Conservation (phyloP, 2,329 filamentous ascomycete genomes). For the Cephalotrichum gorgonifer region DNA sequence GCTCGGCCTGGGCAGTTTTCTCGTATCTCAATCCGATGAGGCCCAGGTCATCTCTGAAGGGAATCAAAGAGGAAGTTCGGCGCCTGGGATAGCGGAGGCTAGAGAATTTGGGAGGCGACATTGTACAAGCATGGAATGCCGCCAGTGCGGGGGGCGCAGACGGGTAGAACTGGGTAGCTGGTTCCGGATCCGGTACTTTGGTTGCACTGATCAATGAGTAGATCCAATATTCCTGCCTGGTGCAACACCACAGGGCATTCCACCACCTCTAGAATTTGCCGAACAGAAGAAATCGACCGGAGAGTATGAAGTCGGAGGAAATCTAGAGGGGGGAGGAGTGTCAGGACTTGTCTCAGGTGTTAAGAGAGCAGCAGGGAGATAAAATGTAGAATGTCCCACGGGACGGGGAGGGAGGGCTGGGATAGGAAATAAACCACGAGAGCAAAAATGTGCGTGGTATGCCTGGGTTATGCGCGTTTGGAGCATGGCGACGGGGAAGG, state of each 20-base stretch:
- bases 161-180: not conserved
- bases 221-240: not conserved
- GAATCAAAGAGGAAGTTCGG: conserved; percentile 21
- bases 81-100: conserved; percentile 30
- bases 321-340: not conserved
- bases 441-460: not conserved
- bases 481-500: too few species aligned
- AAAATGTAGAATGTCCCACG: too few species aligned
- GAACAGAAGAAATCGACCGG: not conserved
- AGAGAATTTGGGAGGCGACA: conserved; percentile 19
- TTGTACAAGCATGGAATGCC: not conserved
- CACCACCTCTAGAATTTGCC: not conserved
- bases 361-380: not conserved
- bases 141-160: not conserved
- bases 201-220: not conserved
- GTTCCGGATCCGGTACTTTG: not conserved
- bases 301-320: not conserved
- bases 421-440: not conserved
- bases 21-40: conserved; percentile 51
- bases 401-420: not conserved
- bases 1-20: conserved; percentile 45
- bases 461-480: not conserved
- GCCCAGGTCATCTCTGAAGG: conserved; percentile 36
- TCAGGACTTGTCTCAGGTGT: not conserved
- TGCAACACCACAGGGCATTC: not conserved